These are phyloP conservation scores for Fusarium duplospermum DNA, from an alignment of 2,329 filamentous ascomycete species.

Conservation along the genomic window DNA sequence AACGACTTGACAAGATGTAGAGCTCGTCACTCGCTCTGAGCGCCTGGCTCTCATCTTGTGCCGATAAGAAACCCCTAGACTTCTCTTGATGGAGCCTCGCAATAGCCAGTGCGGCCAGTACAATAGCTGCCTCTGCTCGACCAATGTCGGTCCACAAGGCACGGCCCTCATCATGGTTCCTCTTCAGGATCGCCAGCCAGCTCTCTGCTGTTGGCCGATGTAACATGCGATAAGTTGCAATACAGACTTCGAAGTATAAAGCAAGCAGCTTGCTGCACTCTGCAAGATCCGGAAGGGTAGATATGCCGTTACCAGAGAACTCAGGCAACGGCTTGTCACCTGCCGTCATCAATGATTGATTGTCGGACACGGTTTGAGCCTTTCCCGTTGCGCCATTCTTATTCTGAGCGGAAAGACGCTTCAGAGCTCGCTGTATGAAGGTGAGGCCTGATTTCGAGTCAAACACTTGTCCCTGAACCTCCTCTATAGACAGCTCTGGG, in stretches of 20 bases:
- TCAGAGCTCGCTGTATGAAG: constrained; percentile 65
- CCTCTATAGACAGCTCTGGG: constrained; percentile 58
- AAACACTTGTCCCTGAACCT: constrained; percentile 64
- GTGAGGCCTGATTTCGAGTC: constrained; percentile 64
- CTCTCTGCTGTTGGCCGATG: constrained; percentile 63
- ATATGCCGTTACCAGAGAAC: constrained; percentile 43
- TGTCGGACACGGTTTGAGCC: constrained; percentile 42
- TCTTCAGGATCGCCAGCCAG: constrained; percentile 58
- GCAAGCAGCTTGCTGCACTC: constrained; percentile 53
- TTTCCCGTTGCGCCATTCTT: constrained; percentile 41
- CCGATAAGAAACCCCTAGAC: constrained; percentile 40
- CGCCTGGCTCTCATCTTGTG: constrained; percentile 42
- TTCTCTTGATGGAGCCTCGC: constrained; percentile 59
- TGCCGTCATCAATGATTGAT: constrained; percentile 60
- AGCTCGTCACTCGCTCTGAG: constrained; percentile 53
- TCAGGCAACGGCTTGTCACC: constrained; percentile 62
- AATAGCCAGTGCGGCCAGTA: constrained; percentile 61
- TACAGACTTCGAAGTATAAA: constrained; percentile 70
- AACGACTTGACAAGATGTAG: constrained; percentile 54
- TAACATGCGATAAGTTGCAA: constrained; percentile 69
- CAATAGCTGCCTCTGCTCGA: constrained; percentile 58
- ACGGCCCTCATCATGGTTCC: constrained; percentile 50
- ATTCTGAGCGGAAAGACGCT: constrained; percentile 59
- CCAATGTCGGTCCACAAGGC: constrained; percentile 55
- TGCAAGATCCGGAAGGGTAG: constrained; percentile 53